Conservation (phyloP, 2,329 filamentous ascomycete genomes). For the Calonectria honghensis region DNA sequence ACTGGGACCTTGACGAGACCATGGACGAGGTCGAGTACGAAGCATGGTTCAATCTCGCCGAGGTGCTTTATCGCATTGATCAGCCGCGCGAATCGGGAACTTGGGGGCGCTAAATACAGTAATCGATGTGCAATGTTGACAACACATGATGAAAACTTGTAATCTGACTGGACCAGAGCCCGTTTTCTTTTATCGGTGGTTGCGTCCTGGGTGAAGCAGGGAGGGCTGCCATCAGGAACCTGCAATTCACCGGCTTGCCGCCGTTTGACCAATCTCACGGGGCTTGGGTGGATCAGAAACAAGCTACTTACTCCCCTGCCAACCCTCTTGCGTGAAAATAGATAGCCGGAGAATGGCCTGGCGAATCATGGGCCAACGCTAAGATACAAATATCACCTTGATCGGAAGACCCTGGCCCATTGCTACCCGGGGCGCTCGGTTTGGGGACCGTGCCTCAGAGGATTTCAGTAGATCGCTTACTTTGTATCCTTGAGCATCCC, state of each 20-base stretch:
- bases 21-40: slow-evolving; percentile 65
- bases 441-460: neutral
- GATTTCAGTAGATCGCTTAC: neutral
- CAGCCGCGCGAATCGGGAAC: slow-evolving; percentile 13
- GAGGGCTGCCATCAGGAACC: neutral
- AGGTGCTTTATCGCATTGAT: slow-evolving; percentile 63
- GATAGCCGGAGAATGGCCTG: neutral
- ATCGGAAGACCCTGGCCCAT: neutral
- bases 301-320: neutral
- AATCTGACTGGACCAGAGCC: neutral
- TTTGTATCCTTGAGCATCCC: neutral
- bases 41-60: slow-evolving; percentile 66
- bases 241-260: neutral
- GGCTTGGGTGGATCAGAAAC: neutral
- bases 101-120: neutral
- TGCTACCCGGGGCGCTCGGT: neutral
- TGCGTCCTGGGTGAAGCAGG: neutral
- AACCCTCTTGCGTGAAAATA: neutral
- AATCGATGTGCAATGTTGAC: neutral
- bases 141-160: neutral
- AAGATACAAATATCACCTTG: neutral
- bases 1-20: slow-evolving; percentile 60
- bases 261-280: neutral
- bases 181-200: neutral
- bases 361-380: neutral